Base-by-base conservation (phyloP, 1,139 yeast genomes). In the Kodamaea anthophila region DNA sequence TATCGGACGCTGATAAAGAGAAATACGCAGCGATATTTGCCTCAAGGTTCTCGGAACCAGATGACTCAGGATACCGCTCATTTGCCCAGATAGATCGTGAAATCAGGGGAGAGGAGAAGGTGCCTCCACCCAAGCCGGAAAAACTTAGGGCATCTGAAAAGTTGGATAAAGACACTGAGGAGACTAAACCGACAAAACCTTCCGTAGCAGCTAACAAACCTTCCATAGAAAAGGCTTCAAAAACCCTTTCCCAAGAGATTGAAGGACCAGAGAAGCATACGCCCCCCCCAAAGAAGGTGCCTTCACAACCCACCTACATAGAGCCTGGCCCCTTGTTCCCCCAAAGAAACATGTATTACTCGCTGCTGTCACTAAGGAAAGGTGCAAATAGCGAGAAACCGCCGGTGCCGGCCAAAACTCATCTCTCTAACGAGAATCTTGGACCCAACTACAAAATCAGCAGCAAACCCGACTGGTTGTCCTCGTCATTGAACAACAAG, bases 381-480 rank as follows among this genome's bases (percentile, higher is more conserved):
- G 34, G 27, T 30, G 37, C 9, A 13, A 29, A 25, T 9, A 20
- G 18, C 9, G 24, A 29, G 15, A 35, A 32, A 21, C 43, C 42
- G n/a, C 26, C 15, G 5, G 35, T 37, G 18, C 41, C 41, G 2
- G 36, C 28, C 5, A 38, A 37, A 15, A 21, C 5, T 37, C 34
- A 23, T 35, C 40, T 38, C 28, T 34, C 13, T 30, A 31, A 5
- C 33, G 41, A 6, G 26, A 30, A 9, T 26, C 37, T 16, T 9
- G 18, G 18, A 19, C 19, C 34, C 5, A 28, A 24, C 18, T 28
- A 14, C 23, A 16, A 10, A 13, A 23, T 30, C 13, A 20, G 23
- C 21, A 34, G 30, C 1, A 43, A 42, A 26, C 32, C 46, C 5
- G 48, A 43, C 23, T 46, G 50, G 48, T 39, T 49, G 4, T 36